Evolutionary conservation across 1,284 basidiomycete genomes (phyloP), one percentile per base, ranked within the genome.

Genomic region (Leccinum variabile): DNA sequence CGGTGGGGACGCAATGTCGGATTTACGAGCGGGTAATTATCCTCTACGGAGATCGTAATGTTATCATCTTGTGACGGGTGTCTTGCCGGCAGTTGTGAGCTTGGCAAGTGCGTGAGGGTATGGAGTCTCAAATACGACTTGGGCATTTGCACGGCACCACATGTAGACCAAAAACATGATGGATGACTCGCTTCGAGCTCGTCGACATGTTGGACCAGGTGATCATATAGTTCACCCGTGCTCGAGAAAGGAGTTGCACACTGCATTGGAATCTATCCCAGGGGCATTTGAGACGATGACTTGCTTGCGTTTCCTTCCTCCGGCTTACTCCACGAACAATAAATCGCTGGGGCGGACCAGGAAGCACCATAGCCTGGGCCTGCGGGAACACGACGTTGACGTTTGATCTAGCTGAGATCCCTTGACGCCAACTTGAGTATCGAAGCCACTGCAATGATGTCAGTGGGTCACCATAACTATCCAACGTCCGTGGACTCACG

Each of bases 331-430:
- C 93, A 28, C 86, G 84, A 39, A 96, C 91, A 59, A 96, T 81
- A 70, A 95, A 96, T 44, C 85, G 82, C 67, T 86, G 87, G 3
- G 85, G 82, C 7, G 84, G 82, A 0, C 25, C 85, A 22, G 83
- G 85, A 11, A 92, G 79, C 22, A 94, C 91, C 89, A 94, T 92
- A 1, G 93, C 92, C 66, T 89, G 84, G 0, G 92, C 92, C 59
- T 86, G 81, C 8, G 91, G 87, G 67, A 93, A 95, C 22, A 93
- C 87, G 16, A 84, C 77, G 59, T 84, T 90, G 59, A 94, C 91
- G 64, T 89, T 94, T 93, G 72, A 96, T 96, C 55, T 4, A 98
- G 82, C 72, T 96, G 94, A 7, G 91, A 90, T 13, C 96, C 97
- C 77, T 98, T 98, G 61, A 94, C 92, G 66, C 97, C 97, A 57